phyloP scores from a whole-genome alignment of 768 basidiomycete genomes.

The Vararia minispora region DNA sequence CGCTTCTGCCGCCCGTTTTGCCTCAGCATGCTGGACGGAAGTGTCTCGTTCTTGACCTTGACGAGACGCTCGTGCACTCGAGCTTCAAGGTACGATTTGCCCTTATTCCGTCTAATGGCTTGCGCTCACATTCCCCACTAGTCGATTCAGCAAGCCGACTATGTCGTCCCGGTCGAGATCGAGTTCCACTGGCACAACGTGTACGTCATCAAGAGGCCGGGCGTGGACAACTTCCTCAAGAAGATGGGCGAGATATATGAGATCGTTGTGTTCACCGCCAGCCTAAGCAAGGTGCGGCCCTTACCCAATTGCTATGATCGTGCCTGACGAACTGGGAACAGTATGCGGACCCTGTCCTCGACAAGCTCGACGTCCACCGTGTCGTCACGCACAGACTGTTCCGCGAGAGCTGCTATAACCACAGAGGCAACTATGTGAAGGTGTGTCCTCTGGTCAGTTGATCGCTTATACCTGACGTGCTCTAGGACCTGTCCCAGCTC shows the following conservation, averaged over 20 bases:
- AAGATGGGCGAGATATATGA: conserved; percentile 99
- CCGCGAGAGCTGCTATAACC: conserved; percentile 98
- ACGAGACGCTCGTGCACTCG: conserved; percentile 94
- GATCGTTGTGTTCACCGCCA: conserved; percentile 96
- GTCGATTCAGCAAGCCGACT: conserved; percentile 93
- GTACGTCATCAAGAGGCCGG: conserved; percentile 97
- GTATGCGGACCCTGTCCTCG: conserved; percentile 98
- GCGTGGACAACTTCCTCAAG: conserved; percentile 93
- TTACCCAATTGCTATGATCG: not conserved
- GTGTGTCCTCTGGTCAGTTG: conserved; percentile 25
- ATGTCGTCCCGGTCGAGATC: conserved; percentile 97
- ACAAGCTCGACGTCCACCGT: conserved; percentile 88
- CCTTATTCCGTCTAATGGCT: not conserved
- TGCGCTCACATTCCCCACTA: conserved; percentile 21
- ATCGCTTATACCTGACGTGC: conserved; percentile 4
- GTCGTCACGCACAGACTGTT: conserved; percentile 93
- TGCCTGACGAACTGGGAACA: conserved; percentile 23
- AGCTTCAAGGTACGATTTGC: conserved; percentile 78
- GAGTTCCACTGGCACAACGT: conserved; percentile 98
- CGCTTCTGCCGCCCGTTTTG: conserved; percentile 77
- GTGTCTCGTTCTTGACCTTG: conserved; percentile 92
- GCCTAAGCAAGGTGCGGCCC: conserved; percentile 79
- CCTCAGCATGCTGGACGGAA: conserved; percentile 81
- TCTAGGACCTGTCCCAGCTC: conserved; percentile 97
- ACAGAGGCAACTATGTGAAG: conserved; percentile 99